Percentiles rank a stretch among this genome's conserved stretches.
Conservation (phyloP, 306 rosid species). For the Trifolium fragiferum region DNA sequence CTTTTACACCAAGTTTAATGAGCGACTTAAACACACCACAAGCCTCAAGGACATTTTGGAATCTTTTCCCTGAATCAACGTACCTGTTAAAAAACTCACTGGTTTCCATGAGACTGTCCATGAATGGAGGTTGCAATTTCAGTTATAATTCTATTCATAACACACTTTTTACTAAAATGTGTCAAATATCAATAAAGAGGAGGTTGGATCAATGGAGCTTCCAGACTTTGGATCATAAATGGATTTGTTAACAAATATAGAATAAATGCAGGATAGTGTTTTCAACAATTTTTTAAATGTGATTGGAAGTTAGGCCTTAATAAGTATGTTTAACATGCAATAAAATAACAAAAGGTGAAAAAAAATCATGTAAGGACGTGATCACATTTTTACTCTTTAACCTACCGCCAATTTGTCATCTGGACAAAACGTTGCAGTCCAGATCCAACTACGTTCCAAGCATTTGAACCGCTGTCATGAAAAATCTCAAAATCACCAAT, state of each 20-base stretch:
- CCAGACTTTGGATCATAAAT: constrained; percentile 23
- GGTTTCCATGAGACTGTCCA: constrained; percentile 39
- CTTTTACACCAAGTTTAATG: constrained; percentile 76
- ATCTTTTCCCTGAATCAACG: constrained; percentile 87
- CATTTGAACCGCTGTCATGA: constrained; percentile 59
- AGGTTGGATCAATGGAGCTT: constrained; percentile 20
- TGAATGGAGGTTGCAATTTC: constrained; percentile 31
- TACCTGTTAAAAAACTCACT: constrained; percentile 58
- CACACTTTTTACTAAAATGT: constrained; percentile 13
- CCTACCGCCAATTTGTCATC: constrained; percentile 97
- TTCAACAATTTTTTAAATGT: constrained; percentile 27
- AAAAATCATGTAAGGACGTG: constrained; percentile 2
- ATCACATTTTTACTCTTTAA: constrained; percentile 38
- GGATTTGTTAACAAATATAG: constrained; percentile 29
- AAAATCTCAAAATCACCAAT: constrained; percentile 81
- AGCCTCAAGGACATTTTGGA: constrained; percentile 95
- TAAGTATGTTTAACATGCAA: constrained; percentile 29
- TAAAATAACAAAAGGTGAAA: constrained; percentile 7
- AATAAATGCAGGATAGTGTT: constrained; percentile 16
- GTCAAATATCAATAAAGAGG: constrained; percentile 35
- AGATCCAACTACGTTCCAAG: constrained; percentile 85
- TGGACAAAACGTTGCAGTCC: constrained; percentile 93
- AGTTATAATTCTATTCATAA: constrained; percentile 23
- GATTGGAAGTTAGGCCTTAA: constrained; percentile 33
- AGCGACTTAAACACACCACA: constrained; percentile 90